phyloP scores from a whole-genome alignment of 768 basidiomycete species.

The Tylopilus cervinicoccineus region DNA sequence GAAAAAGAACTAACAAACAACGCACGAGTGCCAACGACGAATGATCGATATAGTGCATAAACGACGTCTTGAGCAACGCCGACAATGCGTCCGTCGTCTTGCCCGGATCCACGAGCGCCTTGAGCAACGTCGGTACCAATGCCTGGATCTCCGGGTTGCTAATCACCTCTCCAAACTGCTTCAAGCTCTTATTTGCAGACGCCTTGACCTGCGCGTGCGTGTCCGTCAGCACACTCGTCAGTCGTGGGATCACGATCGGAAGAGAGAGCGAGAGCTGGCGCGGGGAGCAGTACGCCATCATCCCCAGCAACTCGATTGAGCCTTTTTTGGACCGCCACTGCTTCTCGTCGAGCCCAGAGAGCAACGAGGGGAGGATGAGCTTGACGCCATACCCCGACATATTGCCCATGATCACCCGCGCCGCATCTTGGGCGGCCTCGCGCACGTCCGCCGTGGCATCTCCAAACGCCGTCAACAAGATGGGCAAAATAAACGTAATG shows the following conservation, averaged over 20 bases:
- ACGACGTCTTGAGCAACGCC: constrained; percentile 89
- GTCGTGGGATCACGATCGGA: constrained; percentile 93
- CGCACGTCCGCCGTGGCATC: constrained; percentile 85
- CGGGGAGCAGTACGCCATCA: constrained; percentile 99
- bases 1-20: constrained; percentile 2
- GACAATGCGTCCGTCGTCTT: constrained; percentile 84
- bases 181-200: constrained; percentile 92
- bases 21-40: constrained; percentile 89
- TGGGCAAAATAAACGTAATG: constrained; percentile 76
- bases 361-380: constrained; percentile 83
- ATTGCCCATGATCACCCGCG: constrained; percentile 91
- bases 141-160: constrained; percentile 95
- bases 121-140: constrained; percentile 84
- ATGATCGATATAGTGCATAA: constrained; percentile 97
- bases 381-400: constrained; percentile 96
- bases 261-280: constrained; percentile 91
- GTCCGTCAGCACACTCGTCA: constrained; percentile 93
- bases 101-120: constrained; percentile 91
- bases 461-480: constrained; percentile 82
- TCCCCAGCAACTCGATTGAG: constrained; percentile 92
- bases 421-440: constrained; percentile 89
- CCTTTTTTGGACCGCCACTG: constrained; percentile 99
- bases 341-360: constrained; percentile 93
- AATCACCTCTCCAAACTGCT: constrained; percentile 98
- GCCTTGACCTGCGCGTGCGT: constrained; percentile 94